Conservation (phyloP, 495 filamentous ascomycete genomes). For the Extremus antarcticus region DNA sequence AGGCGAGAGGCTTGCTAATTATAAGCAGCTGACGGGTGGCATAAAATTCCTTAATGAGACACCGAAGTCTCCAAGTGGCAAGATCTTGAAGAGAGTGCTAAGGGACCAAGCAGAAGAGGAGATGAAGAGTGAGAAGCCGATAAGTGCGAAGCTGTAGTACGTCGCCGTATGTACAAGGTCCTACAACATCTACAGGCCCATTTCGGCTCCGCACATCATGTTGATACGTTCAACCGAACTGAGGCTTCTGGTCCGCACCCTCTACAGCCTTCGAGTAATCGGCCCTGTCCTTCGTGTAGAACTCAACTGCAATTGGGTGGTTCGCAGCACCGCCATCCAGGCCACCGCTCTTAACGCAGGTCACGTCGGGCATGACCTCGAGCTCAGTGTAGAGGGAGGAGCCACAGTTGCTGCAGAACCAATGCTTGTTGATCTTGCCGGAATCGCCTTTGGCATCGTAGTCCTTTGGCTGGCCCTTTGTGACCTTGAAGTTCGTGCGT, state of each 20-base stretch:
- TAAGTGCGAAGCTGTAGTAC: neutral
- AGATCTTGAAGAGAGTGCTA: constrained; percentile 67
- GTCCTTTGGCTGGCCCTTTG: constrained; percentile 26
- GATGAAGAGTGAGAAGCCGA: neutral
- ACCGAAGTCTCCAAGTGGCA: constrained; percentile 73
- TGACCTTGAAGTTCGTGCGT: constrained; percentile 28
- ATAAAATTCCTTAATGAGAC: constrained; percentile 68
- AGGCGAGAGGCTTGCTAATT: constrained; percentile 44
- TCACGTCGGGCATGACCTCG: constrained; percentile 39
- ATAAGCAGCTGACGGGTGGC: constrained; percentile 73
- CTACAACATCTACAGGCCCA: neutral
- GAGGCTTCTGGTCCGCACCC: constrained; percentile 37
- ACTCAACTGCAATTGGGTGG: constrained; percentile 35
- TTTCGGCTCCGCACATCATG: neutral
- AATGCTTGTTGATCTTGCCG: constrained; percentile 42
- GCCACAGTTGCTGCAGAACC: constrained; percentile 38
- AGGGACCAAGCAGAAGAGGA: constrained; percentile 42
- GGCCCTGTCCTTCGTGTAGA: constrained; percentile 37
- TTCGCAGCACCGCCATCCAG: constrained; percentile 34
- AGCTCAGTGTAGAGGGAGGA: constrained; percentile 37
- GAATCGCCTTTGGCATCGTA: constrained; percentile 33
- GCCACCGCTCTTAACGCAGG: constrained; percentile 34
- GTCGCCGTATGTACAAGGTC: neutral
- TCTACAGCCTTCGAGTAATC: constrained; percentile 27
- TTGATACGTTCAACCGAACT: neutral